Conservation (phyloP, 805 yeast species). For the Schizosaccharomyces cryophilus region DNA sequence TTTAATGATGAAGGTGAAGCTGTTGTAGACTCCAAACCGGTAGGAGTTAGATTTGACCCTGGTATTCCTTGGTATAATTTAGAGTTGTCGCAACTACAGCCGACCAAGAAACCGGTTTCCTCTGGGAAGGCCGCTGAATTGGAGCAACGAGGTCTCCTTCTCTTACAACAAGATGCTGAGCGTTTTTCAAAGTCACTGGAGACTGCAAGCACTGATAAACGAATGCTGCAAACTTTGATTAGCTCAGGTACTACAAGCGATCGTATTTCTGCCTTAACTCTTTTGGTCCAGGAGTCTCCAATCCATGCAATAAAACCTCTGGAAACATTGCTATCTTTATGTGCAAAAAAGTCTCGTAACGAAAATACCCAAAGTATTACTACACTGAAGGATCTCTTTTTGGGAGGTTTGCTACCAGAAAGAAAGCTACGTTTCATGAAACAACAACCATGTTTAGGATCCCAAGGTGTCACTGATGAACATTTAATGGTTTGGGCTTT, state of each 20-base stretch:
- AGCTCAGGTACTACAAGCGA: constrained; percentile 83
- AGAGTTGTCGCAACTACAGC: not conserved
- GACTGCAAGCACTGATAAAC: not conserved
- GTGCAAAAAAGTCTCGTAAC: constrained; percentile 78
- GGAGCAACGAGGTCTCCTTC: not conserved
- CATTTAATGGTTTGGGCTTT: constrained; percentile 48
- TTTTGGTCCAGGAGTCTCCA: constrained; percentile 86
- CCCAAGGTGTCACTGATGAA: constrained; percentile 16
- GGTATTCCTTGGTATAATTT: not conserved
- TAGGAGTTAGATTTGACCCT: not conserved
- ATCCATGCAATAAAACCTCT: constrained; percentile 65
- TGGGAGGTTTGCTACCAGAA: constrained; percentile 61
- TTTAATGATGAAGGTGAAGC: not conserved
- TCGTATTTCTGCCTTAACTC: constrained; percentile 82
- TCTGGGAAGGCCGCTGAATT: not conserved
- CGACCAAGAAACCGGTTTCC: not conserved
- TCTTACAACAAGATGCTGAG: not conserved
- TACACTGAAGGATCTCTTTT: constrained; percentile 68
- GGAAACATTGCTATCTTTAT: constrained; percentile 50
- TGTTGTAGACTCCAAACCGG: not conserved
- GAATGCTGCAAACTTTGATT: constrained; percentile 21
- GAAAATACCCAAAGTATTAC: constrained; percentile 77
- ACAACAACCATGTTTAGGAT: constrained; percentile 30
- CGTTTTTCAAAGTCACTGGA: not conserved
- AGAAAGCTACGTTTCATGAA: constrained; percentile 60